Conservation (phyloP, 768 basidiomycete genomes). For the Rhodotorula sphaerocarpa region DNA sequence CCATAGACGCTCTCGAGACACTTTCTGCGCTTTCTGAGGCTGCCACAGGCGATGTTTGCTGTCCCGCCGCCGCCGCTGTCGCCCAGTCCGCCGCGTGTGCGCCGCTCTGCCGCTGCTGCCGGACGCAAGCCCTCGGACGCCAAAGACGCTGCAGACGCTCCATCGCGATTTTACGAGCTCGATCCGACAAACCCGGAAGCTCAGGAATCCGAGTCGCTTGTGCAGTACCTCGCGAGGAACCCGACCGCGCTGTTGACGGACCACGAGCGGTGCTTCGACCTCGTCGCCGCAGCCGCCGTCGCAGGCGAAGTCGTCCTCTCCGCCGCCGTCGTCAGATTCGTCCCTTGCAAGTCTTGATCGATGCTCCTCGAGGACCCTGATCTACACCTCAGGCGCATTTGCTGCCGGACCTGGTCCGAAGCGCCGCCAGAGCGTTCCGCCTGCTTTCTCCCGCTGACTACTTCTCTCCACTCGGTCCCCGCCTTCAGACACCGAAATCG, state of each 20-base stretch:
- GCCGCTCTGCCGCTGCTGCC: too few relatives aligned
- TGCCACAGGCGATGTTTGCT: not conserved
- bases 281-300: constrained; percentile 3
- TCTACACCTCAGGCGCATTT: too few relatives aligned
- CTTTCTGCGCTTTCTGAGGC: too few relatives aligned
- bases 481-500: constrained; percentile 99
- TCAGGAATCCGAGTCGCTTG: not conserved
- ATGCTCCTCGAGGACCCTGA: not conserved
- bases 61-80: not conserved
- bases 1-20: too few relatives aligned
- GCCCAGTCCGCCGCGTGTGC: not conserved
- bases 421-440: too few relatives aligned
- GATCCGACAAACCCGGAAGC: not conserved
- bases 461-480: too few relatives aligned
- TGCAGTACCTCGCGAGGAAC: not conserved
- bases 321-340: constrained; percentile 16
- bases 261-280: constrained; percentile 2
- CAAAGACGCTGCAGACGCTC: too few relatives aligned
- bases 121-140: too few relatives aligned
- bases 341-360: not conserved
- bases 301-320: constrained; percentile 8
- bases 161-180: too few relatives aligned
- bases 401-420: too few relatives aligned
- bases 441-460: too few relatives aligned
- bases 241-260: constrained; percentile 6